Conservation (phyloP, 2,329 filamentous ascomycete species). For the Colletotrichum spaethianum region DNA sequence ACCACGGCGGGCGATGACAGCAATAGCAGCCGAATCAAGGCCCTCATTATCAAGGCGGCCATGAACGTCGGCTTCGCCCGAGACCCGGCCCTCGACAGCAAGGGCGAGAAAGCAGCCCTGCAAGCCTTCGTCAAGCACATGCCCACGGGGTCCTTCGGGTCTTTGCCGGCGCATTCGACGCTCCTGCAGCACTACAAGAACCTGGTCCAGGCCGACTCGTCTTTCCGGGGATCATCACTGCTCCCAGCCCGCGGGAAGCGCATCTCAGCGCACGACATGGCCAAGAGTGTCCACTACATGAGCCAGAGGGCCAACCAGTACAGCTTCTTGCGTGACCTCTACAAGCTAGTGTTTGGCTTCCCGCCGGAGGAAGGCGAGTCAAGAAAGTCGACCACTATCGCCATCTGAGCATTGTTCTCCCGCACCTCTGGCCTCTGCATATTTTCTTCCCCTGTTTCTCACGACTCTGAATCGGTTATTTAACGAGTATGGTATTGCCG, state of each 20-base stretch:
- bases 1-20: conserved; percentile 79
- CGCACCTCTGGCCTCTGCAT: neutral
- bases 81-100: conserved; percentile 60
- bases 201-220: conserved; percentile 80
- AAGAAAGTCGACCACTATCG: conserved; percentile 75
- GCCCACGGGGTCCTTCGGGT: conserved; percentile 84
- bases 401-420: conserved; percentile 57
- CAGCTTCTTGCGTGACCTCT: conserved; percentile 85
- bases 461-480: neutral
- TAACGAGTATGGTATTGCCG: conserved; percentile 1
- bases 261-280: conserved; percentile 81
- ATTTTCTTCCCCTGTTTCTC: neutral
- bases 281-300: conserved; percentile 84
- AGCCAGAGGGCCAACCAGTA: conserved; percentile 79
- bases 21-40: conserved; percentile 83
- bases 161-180: conserved; percentile 76
- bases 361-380: conserved; percentile 82
- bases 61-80: conserved; percentile 87
- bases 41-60: conserved; percentile 86
- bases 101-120: conserved; percentile 67
- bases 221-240: conserved; percentile 69
- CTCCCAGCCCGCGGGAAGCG: conserved; percentile 72
- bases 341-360: conserved; percentile 87
- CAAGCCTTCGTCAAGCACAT: conserved; percentile 84
- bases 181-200: conserved; percentile 86